Base-by-base conservation (phyloP, 2,329 filamentous ascomycete species). In the Aphanoascus verrucosus region DNA sequence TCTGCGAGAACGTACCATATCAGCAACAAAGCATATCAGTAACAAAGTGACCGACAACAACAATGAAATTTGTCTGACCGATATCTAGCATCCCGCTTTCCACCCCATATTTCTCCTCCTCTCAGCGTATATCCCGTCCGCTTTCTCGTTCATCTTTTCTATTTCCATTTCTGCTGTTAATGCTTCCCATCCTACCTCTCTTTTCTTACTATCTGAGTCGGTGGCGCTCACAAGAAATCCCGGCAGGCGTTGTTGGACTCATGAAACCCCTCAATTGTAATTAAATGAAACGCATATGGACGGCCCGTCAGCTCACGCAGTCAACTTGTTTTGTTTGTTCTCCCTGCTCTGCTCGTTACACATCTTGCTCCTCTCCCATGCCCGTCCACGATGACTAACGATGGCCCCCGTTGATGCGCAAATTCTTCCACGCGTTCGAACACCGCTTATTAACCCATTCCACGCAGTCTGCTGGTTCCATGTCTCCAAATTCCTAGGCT, bases 261-360 rank as follows among this genome's bases (percentile, higher is more conserved):
- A 34, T 19, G 19, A 32, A 14, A 41, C 14, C n/a, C n/a, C 4
- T 41, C 47, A 15, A 20, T 43, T 50, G 38, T 50, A 50, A 34
- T 50, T 50, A 50, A 50, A 42, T 1, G 46, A 43, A 43, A 50
- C 37, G 40, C 38, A 50, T 42, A 31, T 35, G 20, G 34, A 50
- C 37, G 38, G 31, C 48, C 38, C 48, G 12, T 50, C 34, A 20
- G 45, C 37, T 28, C 23, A 28, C 23, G 23, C 34, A 48, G 45
- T 38, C 34, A 32, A 12, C 35, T 17, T 37, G 6, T 38, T 12
- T 15, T n/a, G n/a, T 4, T 6, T 20, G 32, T 17, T 12, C 45
- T 9, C n/a, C n/a, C n/a, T n/a, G n/a, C n/a, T n/a, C 23, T 28
- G 23, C 23, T 28, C 23, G 23, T 28, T 28, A 3, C 23, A 28